Evolutionary conservation across 805 yeast species (phyloP).

Genomic region (Kodamaea lidongshanica): DNA sequence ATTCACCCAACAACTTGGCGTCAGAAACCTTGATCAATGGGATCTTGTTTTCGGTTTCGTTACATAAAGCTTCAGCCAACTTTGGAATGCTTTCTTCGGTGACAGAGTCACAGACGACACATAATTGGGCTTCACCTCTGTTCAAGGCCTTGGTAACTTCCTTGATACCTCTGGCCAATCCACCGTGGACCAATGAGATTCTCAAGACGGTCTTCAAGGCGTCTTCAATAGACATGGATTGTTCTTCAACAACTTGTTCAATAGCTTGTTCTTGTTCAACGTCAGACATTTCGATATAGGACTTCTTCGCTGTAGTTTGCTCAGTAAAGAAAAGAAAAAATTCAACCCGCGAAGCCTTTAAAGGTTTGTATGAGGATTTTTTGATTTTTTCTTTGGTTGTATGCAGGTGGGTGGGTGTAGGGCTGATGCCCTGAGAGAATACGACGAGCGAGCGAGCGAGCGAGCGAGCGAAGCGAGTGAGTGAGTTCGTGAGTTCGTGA

Average conservation of each 20-base stretch:
- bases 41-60: conserved; percentile 92
- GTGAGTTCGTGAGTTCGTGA: too few species aligned
- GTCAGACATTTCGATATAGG: conserved; percentile 73
- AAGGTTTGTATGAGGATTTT: too few species aligned
- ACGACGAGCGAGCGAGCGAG: too few species aligned
- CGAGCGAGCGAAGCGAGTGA: too few species aligned
- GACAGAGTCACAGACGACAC: conserved; percentile 96
- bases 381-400: conserved; percentile 5
- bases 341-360: too few species aligned
- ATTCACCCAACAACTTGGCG: conserved; percentile 99
- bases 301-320: conserved; percentile 63
- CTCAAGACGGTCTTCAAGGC: conserved; percentile 97
- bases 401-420: too few species aligned
- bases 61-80: conserved; percentile 98
- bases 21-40: conserved; percentile 99
- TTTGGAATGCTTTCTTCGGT: conserved; percentile 95
- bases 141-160: conserved; percentile 99
- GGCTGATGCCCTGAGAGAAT: too few species aligned
- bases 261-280: conserved; percentile 81
- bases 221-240: conserved; percentile 93
- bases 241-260: conserved; percentile 79
- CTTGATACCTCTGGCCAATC: conserved; percentile 99
- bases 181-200: conserved; percentile 97
- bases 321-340: conserved; percentile 16
- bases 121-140: conserved; percentile 95